phyloP scores from a whole-genome alignment of 768 basidiomycete genomes.

The Strobilomyces dryophilus region DNA sequence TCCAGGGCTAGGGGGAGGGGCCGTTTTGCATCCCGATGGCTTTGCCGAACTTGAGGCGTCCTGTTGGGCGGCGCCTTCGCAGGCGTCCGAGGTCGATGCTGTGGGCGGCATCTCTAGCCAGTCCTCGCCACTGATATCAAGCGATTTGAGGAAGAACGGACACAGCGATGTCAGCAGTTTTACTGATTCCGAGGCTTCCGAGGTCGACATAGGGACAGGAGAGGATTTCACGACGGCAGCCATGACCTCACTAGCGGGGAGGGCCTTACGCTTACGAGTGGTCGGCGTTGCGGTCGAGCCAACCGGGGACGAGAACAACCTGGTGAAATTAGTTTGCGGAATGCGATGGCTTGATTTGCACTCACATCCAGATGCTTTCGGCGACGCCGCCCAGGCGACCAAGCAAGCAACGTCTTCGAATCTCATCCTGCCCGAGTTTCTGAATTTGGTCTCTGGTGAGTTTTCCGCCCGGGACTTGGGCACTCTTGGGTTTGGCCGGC shows the following conservation, averaged over 20 bases:
- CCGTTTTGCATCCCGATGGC: slow-evolving; percentile 14
- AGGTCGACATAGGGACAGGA: slow-evolving; percentile 70
- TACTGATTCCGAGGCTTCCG: slow-evolving; percentile 75
- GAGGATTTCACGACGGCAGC: slow-evolving; percentile 76
- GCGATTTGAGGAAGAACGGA: slow-evolving; percentile 72
- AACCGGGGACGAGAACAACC: slow-evolving; percentile 69
- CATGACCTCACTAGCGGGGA: slow-evolving; percentile 63
- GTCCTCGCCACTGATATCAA: slow-evolving; percentile 55
- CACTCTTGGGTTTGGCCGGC: slow-evolving; percentile 53
- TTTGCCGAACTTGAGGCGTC: slow-evolving; percentile 38
- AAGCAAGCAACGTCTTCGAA: slow-evolving; percentile 69
- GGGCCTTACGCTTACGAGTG: slow-evolving; percentile 63
- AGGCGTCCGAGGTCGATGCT: slow-evolving; percentile 13
- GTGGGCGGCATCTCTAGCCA: slow-evolving; percentile 48
- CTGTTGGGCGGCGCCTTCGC: slow-evolving; percentile 7
- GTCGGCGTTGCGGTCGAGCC: slow-evolving; percentile 50
- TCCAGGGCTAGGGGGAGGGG: slow-evolving; percentile 37
- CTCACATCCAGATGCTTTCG: slow-evolving; percentile 87
- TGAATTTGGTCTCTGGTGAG: slow-evolving; percentile 64
- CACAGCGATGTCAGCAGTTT: slow-evolving; percentile 62
- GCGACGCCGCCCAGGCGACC: slow-evolving; percentile 77
- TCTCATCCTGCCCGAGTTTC: slow-evolving; percentile 73
- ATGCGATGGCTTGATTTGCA: neutral
- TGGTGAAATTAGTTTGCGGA: neutral
- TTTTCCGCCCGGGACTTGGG: slow-evolving; percentile 38